A percentile compares a stretch with the other conserved stretches of the same genome.
These are phyloP conservation scores for Erigeron canadensis DNA, from an alignment of 129 eudicot genomes.

Conservation along the genomic window DNA sequence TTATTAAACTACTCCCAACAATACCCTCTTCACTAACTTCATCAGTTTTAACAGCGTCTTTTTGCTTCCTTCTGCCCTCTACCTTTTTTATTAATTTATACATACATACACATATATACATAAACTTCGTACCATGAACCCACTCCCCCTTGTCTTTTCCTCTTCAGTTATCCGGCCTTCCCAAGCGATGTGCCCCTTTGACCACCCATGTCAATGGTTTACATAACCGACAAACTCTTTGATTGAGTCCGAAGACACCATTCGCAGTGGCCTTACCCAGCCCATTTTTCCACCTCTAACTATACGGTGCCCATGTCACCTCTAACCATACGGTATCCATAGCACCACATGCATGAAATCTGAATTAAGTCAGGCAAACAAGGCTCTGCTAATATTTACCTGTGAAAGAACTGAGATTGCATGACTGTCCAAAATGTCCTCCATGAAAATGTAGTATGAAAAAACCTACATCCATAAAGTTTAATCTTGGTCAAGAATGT, in stretches of 20 bases:
- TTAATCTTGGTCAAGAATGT: conserved; percentile 21
- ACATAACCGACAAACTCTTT: too few species aligned
- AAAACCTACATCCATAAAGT: conserved; percentile 61
- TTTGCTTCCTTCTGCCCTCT: too few species aligned
- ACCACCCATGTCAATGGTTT: too few species aligned
- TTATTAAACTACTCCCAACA: neutral
- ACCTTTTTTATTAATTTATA: too few species aligned
- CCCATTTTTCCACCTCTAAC: neutral
- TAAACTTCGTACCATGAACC: too few species aligned
- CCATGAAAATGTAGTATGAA: conserved; percentile 59
- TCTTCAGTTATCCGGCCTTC: too few species aligned
- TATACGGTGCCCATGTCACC: neutral
- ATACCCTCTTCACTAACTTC: too few species aligned
- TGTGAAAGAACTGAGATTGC: conserved; percentile 69
- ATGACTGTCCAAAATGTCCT: conserved; percentile 75
- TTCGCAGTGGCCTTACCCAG: neutral
- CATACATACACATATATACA: too few species aligned
- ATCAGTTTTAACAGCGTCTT: too few species aligned
- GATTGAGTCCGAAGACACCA: too few species aligned
- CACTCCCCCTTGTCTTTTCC: too few species aligned
- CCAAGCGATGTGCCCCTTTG: too few species aligned
- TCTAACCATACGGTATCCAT: neutral
- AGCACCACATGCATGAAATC: neutral
- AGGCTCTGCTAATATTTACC: conserved; percentile 40
- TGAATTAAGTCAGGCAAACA: neutral